Evolutionary conservation across 116 monocot species (phyloP).

Genomic region (Posidonia oceanica): DNA sequence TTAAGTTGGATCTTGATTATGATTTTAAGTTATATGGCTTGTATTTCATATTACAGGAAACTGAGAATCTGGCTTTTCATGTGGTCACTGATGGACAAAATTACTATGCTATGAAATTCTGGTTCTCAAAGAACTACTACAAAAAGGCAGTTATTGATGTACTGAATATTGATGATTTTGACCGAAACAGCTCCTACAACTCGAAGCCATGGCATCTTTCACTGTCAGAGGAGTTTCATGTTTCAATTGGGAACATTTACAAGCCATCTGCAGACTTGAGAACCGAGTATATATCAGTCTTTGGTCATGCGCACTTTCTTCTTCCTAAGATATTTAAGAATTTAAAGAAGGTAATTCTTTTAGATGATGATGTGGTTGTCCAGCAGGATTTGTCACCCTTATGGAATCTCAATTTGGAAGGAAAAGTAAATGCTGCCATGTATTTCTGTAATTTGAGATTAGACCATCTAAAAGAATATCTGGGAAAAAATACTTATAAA

Average conservation of each 20-base stretch:
- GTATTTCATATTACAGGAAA: slow-evolving; percentile 36
- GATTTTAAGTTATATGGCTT: neutral
- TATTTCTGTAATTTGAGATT: slow-evolving; percentile 55
- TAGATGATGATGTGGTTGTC: slow-evolving; percentile 92
- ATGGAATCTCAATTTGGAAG: slow-evolving; percentile 70
- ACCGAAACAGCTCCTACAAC: slow-evolving; percentile 10
- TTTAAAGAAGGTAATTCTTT: slow-evolving; percentile 66
- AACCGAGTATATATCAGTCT: slow-evolving; percentile 71
- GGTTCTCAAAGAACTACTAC: slow-evolving; percentile 63
- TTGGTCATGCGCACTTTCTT: slow-evolving; percentile 83
- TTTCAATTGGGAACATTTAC: slow-evolving; percentile 28
- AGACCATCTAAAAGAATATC: slow-evolving; percentile 48
- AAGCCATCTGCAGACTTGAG: slow-evolving; percentile 23
- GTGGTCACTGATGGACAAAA: slow-evolving; percentile 64
- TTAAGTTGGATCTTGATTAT: too few relatives aligned
- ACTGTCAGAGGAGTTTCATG: slow-evolving; percentile 63
- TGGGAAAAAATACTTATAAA: slow-evolving; percentile 31
- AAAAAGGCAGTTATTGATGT: slow-evolving; percentile 44
- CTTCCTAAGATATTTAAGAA: slow-evolving; percentile 78
- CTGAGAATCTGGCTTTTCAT: slow-evolving; percentile 54
- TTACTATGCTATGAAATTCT: slow-evolving; percentile 77
- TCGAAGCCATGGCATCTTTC: slow-evolving; percentile 12
- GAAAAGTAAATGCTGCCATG: slow-evolving; percentile 81
- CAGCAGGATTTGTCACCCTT: slow-evolving; percentile 67
- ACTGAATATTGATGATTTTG: slow-evolving; percentile 50